These are phyloP conservation scores for Raffaelea deltoideospora DNA, from an alignment of 2,329 filamentous ascomycete genomes.

Conservation along the genomic window DNA sequence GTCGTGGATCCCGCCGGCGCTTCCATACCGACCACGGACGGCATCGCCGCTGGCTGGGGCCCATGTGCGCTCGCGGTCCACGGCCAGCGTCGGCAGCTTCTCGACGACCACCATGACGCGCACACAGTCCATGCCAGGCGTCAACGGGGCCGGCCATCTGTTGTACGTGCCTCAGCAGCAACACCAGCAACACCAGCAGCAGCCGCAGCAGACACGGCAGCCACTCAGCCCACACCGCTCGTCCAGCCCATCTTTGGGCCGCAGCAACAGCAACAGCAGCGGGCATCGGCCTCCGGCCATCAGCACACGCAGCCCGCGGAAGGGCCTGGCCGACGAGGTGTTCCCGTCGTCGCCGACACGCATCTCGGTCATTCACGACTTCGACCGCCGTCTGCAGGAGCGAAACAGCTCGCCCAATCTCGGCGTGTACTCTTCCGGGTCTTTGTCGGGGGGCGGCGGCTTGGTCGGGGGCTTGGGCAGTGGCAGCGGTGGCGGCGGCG, in stretches of 20 bases:
- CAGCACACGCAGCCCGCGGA: conserved; percentile 25
- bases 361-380: conserved; percentile 36
- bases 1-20: conserved; percentile 25
- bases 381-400: conserved; percentile 29
- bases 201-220: too few relatives aligned
- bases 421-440: conserved; percentile 14
- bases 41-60: conserved; percentile 43
- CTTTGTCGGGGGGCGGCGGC: too few relatives aligned
- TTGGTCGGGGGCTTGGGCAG: too few relatives aligned
- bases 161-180: too few relatives aligned
- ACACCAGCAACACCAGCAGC: too few relatives aligned
- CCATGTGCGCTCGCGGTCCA: conserved; percentile 43
- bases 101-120: conserved; percentile 36
- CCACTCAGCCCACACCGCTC: conserved; percentile 38
- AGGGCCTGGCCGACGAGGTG: conserved; percentile 38
- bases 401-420: conserved; percentile 36
- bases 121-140: conserved; percentile 48
- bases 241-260: conserved; percentile 31
- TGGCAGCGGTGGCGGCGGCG: too few relatives aligned
- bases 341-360: conserved; percentile 42
- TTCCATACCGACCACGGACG: conserved; percentile 47
- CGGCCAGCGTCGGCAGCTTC: conserved; percentile 29
- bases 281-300: conserved; percentile 25
- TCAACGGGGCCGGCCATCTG: conserved; percentile 43
- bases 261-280: too few relatives aligned